phyloP scores from a whole-genome alignment of 805 yeast species.

The Candida verbasci region DNA sequence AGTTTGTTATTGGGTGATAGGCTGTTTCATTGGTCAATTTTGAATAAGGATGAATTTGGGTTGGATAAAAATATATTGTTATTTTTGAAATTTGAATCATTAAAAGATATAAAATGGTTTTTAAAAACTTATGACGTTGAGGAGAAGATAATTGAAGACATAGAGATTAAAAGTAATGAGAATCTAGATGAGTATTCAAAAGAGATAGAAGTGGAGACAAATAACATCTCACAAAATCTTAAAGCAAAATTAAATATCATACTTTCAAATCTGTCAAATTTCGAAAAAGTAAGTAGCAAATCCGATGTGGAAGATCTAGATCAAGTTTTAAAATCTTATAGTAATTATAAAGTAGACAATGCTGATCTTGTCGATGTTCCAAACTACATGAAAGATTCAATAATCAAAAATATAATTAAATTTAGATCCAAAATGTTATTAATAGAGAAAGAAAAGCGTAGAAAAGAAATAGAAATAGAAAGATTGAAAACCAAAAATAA shows the following conservation, averaged over 20 bases:
- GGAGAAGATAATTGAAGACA: neutral
- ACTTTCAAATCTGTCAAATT: conserved; percentile 16
- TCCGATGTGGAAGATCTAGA: conserved; percentile 36
- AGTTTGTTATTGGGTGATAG: conserved; percentile 12
- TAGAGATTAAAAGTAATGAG: conserved; percentile 6
- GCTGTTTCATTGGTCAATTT: conserved; percentile 30
- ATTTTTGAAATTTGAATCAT: conserved; percentile 25
- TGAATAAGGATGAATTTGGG: conserved; percentile 25
- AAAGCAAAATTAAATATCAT: conserved; percentile 9
- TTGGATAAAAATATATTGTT: conserved; percentile 22
- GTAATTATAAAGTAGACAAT: conserved; percentile 50
- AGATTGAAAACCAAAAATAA: conserved; percentile 45
- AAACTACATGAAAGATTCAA: conserved; percentile 45
- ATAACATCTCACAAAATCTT: conserved; percentile 2
- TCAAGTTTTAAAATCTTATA: conserved; percentile 30
- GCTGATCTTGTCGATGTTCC: conserved; percentile 57
- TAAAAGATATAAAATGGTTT: conserved; percentile 13
- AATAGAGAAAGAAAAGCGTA: conserved; percentile 49
- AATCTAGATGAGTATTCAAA: conserved; percentile 3
- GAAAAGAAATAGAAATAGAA: conserved; percentile 44
- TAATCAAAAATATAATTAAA: conserved; percentile 49
- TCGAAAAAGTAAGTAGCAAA: conserved; percentile 21
- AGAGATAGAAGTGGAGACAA: conserved; percentile 3
- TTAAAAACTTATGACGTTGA: conserved; percentile 3
- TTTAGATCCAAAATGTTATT: conserved; percentile 53